Base-by-base conservation (phyloP, 2,329 filamentous ascomycete genomes). In the Hymenoscyphus fraxineus region DNA sequence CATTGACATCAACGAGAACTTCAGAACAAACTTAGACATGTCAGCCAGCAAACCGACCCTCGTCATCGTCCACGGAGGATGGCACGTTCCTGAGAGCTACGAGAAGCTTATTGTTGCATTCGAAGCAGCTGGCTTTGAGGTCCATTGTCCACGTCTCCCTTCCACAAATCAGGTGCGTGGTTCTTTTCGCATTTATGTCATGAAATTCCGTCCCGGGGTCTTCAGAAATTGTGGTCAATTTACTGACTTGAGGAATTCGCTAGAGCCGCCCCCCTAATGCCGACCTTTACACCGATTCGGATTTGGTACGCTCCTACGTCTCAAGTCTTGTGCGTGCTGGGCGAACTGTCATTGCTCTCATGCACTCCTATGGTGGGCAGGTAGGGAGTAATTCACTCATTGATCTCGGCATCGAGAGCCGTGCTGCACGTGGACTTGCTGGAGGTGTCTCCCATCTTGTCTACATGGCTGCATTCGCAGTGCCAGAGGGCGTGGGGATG, bases 311-410 rank as follows among this genome's bases (percentile, higher is more conserved):
- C 27, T 2, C 38, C 19, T 67, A 65, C 47, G 61, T 61, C 6
- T 32, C 39, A 2, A 61, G 40, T 13, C 58, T 67, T 3, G 55
- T 65, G 3, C 4, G 38, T 12, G 58, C 51, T 9, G 65, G 65
- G 4, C 27, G 58, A 1, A 63, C 47, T 15, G 40, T 67, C 22
- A 38, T 65, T 7, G 63, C 58, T 13, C 27, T 67, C 19, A 59
- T 63, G 63, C 65, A 67, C 41, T 67, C 65, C 1, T 67, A 67
- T 35, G 65, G 63, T n/a, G 65, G 65, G 12, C 60, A 65, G 62
- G 65, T 65, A 10, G 65, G 63, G 1, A 67, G 32, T 54, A 62
- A 67, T 38, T 57, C 65, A 15, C 63, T 67, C 9, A 6, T 47
- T 19, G 65, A 55, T 38, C 57, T 60, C 16, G 51, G 58, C 10